phyloP scores from a whole-genome alignment of 2,329 filamentous ascomycete genomes.

The Diaporthe australafricana region DNA sequence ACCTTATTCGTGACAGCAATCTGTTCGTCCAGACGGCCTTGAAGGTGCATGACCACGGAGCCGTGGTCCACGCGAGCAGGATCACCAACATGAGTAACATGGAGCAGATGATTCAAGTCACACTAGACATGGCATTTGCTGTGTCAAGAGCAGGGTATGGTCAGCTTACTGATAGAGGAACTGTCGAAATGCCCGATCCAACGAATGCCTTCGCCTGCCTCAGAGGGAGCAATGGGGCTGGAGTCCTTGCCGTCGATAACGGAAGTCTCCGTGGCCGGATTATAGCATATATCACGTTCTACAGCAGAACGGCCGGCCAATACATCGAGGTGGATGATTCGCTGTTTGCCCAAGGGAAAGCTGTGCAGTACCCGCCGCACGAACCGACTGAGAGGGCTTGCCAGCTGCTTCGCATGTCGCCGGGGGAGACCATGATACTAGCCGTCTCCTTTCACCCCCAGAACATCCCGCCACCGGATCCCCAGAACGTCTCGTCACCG shows the following conservation, averaged over 20 bases:
- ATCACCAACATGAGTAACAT: slow-evolving; percentile 28
- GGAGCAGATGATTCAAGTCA: slow-evolving; percentile 7
- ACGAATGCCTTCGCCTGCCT: slow-evolving; percentile 21
- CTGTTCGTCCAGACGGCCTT: slow-evolving; percentile 25
- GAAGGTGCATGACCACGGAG: slow-evolving; percentile 29
- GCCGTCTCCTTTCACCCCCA: slow-evolving; percentile 1
- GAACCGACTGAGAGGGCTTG: not conserved
- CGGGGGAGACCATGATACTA: slow-evolving; percentile 18
- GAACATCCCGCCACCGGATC: not conserved
- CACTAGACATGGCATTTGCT: slow-evolving; percentile 32
- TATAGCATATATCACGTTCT: not conserved
- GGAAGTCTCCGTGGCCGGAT: slow-evolving; percentile 18
- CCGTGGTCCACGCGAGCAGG: slow-evolving; percentile 33
- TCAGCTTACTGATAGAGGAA: slow-evolving; percentile 40
- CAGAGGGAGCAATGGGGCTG: not conserved
- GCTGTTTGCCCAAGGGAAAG: not conserved
- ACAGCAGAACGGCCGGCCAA: not conserved
- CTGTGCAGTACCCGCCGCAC: not conserved
- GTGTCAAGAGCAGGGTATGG: slow-evolving; percentile 41
- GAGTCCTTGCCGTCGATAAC: slow-evolving; percentile 33
- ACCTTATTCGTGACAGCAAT: not conserved
- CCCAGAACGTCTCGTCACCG: not conserved
- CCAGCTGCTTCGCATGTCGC: not conserved
- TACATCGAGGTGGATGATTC: not conserved
- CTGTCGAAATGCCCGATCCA: slow-evolving; percentile 34